Evolutionary conservation across 331 rosid genomes (phyloP), one percentile per base, ranked within the genome.

Genomic region (Spiraea crenata): DNA sequence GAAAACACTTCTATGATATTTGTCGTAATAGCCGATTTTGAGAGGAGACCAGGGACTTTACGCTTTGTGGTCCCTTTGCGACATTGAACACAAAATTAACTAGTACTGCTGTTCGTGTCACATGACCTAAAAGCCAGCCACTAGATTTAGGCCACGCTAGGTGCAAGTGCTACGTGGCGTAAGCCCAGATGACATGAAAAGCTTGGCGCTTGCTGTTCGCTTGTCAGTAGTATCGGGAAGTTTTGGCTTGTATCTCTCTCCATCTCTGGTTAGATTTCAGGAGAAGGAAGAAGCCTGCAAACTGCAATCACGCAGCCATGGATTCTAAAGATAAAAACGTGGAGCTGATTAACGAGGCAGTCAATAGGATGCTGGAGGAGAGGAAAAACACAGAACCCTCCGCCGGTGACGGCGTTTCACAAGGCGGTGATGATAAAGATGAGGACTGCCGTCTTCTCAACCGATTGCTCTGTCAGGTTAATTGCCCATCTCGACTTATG

Each of bases 381-480:
- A 86, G 72, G 70, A 81, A 34, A 15, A 76, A 38, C 73, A 63
- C 59, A 5, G 37, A 64, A 60, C 42, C 67, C 38, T 61, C 84
- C 58, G 60, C 82, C 51, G 70, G 46, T 6, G 69, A 70, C 7
- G 20, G 72, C 46, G n/a, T 10, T 54, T 38, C 25, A 20, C 78
- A 75, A 35, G 74, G 42, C 14, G 69, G 58, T 35, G 76, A 63
- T 15, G 87, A 84, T 9, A 78, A 84, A 15, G 70, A 71, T 38
- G 88, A 84, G 9, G 86, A 79, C 69, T 79, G 72, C 50, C 79
- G 76, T 75, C 87, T 82, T 69, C 96, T 88, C 74, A 68, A 83
- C 67, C 78, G 83, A 60, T 74, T 93, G 37, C 87, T 82, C 72
- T 77, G 82, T 9, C 78, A 85, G 90, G 90, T 85, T 25, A 10